phyloP scores from a whole-genome alignment of 2,329 filamentous ascomycete genomes.

The Rutstroemia sp. region DNA sequence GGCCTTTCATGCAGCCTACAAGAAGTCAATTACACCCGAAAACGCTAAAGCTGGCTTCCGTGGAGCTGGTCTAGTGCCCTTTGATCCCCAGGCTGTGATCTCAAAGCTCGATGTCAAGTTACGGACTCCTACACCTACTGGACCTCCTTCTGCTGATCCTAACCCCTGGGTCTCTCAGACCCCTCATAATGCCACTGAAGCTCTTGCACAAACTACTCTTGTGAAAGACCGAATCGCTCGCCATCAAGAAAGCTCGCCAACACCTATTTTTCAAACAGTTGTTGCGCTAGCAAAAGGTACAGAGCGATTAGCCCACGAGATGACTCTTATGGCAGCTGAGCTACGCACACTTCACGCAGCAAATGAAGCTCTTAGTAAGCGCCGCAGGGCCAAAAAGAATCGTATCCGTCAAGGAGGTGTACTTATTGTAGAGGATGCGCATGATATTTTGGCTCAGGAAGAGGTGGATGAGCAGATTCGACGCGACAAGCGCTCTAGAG shows the following conservation, averaged over 20 bases:
- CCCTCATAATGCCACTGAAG: too few species aligned
- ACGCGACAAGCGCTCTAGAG: too few species aligned
- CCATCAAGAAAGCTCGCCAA: too few species aligned
- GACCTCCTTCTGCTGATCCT: too few species aligned
- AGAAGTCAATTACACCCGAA: constrained; percentile 19
- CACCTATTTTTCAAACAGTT: too few species aligned
- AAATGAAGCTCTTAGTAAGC: constrained; percentile 15
- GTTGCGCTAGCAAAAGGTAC: too few species aligned
- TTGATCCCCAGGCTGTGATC: constrained; percentile 26
- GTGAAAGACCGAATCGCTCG: too few species aligned
- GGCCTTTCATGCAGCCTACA: constrained; percentile 25
- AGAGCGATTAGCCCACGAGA: too few species aligned
- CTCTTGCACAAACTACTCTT: too few species aligned
- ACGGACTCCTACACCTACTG: constrained; percentile 17
- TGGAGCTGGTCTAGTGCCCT: constrained; percentile 15
- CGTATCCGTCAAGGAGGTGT: constrained; percentile 12
- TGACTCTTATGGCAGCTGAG: not conserved
- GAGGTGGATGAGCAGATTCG: too few species aligned
- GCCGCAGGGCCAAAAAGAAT: constrained; percentile 15
- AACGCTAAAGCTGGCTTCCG: constrained; percentile 27
- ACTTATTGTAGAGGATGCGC: constrained; percentile 13
- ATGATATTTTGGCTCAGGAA: constrained; percentile 1
- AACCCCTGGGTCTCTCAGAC: too few species aligned
- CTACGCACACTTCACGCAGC: constrained; percentile 9
- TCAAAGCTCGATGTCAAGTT: constrained; percentile 28